Conservation (phyloP, 331 rosid genomes). For the Cydonia oblonga region DNA sequence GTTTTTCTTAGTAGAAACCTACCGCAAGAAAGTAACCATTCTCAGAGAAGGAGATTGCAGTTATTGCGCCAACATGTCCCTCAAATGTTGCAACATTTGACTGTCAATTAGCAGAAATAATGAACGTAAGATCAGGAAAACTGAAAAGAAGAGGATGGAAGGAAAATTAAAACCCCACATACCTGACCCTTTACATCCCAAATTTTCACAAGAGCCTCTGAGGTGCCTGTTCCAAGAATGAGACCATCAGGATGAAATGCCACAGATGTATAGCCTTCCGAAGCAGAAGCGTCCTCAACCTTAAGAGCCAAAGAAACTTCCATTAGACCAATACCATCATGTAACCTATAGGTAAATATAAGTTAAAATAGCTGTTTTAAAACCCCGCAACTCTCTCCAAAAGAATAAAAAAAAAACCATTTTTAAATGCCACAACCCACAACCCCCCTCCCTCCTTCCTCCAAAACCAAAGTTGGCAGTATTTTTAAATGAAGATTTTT, state of each 20-base stretch:
- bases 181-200: slow-evolving; percentile 99
- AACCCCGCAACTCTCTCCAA: background rate
- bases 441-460: background rate
- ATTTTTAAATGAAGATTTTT: background rate
- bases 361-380: background rate
- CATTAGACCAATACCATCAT: background rate
- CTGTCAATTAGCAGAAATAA: slow-evolving; percentile 33
- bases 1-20: slow-evolving; percentile 12
- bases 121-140: background rate
- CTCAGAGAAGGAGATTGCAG: slow-evolving; percentile 91
- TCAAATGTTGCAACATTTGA: slow-evolving; percentile 87
- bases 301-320: slow-evolving; percentile 13
- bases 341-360: background rate
- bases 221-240: slow-evolving; percentile 94
- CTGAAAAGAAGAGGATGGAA: background rate
- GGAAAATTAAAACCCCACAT: background rate
- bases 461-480: background rate
- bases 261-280: slow-evolving; percentile 88
- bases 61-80: slow-evolving; percentile 85
- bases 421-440: background rate
- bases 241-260: slow-evolving; percentile 99
- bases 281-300: slow-evolving; percentile 45
- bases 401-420: background rate
- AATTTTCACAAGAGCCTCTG: slow-evolving; percentile 75
- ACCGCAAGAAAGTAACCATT: slow-evolving; percentile 99